These are phyloP conservation scores for Globisporangium paroecandrum DNA, from an alignment of 352 stramenopile species.

Conservation along the genomic window DNA sequence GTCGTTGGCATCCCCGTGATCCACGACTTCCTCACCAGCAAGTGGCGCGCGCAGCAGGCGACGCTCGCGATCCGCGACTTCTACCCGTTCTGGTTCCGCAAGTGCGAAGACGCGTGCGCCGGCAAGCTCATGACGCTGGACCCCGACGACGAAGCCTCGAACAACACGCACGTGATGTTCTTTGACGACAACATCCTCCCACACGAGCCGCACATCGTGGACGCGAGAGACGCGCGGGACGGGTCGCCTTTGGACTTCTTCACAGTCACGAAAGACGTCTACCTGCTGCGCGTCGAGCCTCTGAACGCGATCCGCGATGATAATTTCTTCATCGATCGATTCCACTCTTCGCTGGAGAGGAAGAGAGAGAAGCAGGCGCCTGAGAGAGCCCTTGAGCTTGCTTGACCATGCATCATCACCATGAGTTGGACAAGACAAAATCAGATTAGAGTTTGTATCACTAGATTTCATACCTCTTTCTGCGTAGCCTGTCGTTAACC, in stretches of 20 bases:
- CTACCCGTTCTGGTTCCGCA: conserved; percentile 69
- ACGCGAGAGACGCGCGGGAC: conserved; percentile 37
- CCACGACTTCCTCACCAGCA: conserved; percentile 43
- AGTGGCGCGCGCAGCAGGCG: conserved; percentile 44
- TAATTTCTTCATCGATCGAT: conserved; percentile 54
- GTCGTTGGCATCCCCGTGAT: conserved; percentile 42
- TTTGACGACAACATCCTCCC: conserved; percentile 82
- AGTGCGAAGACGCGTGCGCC: conserved; percentile 41
- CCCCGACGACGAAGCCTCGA: conserved; percentile 13
- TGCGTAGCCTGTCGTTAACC: neutral
- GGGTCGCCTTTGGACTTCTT: conserved; percentile 32
- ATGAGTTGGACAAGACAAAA: neutral
- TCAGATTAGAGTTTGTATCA: neutral
- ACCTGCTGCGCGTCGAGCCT: conserved; percentile 65
- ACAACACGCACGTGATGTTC: conserved; percentile 49
- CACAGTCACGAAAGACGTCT: conserved; percentile 27
- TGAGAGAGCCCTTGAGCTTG: conserved; percentile 1
- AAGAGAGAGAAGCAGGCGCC: conserved; percentile 7
- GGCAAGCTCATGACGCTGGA: conserved; percentile 64
- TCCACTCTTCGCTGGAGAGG: conserved; percentile 24
- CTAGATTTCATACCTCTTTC: neutral
- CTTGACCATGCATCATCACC: neutral
- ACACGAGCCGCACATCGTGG: conserved; percentile 71
- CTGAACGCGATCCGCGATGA: conserved; percentile 53
- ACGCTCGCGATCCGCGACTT: conserved; percentile 76